Evolutionary conservation across 805 yeast species (phyloP).

Genomic region (Saturnispora diversa): DNA sequence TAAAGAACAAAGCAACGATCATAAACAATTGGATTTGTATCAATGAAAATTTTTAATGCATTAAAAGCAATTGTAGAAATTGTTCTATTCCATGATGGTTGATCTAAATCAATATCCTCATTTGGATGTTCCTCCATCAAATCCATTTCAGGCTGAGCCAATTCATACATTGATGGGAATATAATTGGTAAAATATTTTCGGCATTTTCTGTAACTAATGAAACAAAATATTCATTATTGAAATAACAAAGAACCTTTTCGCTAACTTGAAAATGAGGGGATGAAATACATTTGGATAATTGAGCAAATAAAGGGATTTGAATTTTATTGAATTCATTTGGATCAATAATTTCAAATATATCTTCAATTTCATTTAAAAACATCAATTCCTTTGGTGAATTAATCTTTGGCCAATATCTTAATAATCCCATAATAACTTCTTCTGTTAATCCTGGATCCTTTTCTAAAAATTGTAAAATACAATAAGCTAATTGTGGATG

Average conservation of each 20-base stretch:
- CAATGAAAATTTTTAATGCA: slow-evolving; percentile 87
- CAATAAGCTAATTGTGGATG: slow-evolving; percentile 98
- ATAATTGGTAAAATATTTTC: slow-evolving; percentile 89
- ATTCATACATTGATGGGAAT: slow-evolving; percentile 81
- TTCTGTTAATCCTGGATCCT: slow-evolving; percentile 85
- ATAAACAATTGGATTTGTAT: slow-evolving; percentile 81
- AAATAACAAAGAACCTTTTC: slow-evolving; percentile 91
- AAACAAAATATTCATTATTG: slow-evolving; percentile 90
- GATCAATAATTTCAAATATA: slow-evolving; percentile 92
- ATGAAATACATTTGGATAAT: slow-evolving; percentile 84
- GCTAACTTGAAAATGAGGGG: slow-evolving; percentile 95
- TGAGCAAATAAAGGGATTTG: slow-evolving; percentile 93
- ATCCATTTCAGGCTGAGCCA: slow-evolving; percentile 42
- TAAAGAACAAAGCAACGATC: slow-evolving; percentile 89
- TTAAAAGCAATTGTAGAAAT: slow-evolving; percentile 85
- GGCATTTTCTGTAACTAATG: slow-evolving; percentile 84
- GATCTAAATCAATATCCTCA: slow-evolving; percentile 35
- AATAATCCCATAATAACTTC: slow-evolving; percentile 93
- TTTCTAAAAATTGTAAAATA: slow-evolving; percentile 91
- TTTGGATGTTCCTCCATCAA: slow-evolving; percentile 24
- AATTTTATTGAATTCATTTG: slow-evolving; percentile 81
- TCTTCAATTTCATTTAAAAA: slow-evolving; percentile 94
- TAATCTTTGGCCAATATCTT: slow-evolving; percentile 94
- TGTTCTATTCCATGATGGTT: slow-evolving; percentile 84
- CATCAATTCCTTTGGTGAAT: slow-evolving; percentile 93